Conservation (phyloP, 345 rosid species). For the Clausena lansium region DNA sequence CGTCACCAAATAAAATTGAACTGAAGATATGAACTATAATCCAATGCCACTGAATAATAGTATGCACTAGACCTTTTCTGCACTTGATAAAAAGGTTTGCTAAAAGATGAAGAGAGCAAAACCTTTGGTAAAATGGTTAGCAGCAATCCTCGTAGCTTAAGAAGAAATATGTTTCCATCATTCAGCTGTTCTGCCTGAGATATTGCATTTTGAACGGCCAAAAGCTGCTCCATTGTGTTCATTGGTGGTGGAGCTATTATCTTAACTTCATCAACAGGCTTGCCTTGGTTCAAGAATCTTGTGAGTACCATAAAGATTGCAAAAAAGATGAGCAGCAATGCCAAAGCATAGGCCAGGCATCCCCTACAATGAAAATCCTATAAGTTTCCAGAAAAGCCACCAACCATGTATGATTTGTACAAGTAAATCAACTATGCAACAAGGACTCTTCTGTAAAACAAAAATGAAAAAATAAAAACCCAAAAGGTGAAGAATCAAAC, state of each 20-base stretch:
- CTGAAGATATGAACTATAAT: background rate
- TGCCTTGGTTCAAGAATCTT: conserved; percentile 55
- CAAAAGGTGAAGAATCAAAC: background rate
- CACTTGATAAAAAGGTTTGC: background rate
- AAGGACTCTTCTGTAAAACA: background rate
- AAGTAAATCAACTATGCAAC: background rate
- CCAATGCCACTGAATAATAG: background rate
- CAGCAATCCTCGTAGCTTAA: conserved; percentile 80
- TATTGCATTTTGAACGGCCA: conserved; percentile 85
- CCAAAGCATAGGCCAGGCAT: conserved; percentile 66
- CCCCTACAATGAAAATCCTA: conserved; percentile 40
- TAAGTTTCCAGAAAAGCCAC: background rate
- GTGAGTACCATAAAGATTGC: conserved; percentile 73
- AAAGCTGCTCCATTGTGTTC: conserved; percentile 95
- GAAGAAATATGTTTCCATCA: conserved; percentile 78
- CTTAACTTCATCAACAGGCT: conserved; percentile 52
- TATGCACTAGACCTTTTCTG: background rate
- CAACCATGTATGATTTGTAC: background rate
- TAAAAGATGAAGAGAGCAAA: background rate
- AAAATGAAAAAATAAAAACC: background rate
- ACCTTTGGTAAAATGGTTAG: conserved; percentile 81
- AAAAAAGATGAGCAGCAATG: conserved; percentile 37
- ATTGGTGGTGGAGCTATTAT: conserved; percentile 78
- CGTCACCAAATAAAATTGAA: background rate
- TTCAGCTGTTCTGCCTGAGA: conserved; percentile 72